Evolutionary conservation across 108 stramenopile genomes (phyloP).

Genomic region (Pseudonitzschia pungens): DNA sequence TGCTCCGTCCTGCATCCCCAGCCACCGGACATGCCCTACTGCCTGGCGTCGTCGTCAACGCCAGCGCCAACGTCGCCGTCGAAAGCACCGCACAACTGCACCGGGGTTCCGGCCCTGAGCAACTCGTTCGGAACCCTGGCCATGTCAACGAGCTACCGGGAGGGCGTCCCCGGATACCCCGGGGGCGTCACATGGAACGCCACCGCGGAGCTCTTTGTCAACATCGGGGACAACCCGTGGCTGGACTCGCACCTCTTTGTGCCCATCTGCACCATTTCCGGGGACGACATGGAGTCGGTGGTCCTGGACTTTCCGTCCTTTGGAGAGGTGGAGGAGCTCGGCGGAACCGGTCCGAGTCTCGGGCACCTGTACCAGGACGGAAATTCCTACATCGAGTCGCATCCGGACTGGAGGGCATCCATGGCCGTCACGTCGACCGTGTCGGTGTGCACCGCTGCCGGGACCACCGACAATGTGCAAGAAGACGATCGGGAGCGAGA

Average conservation of each 20-base stretch:
- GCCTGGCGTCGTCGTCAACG: not conserved
- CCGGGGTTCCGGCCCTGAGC: not conserved
- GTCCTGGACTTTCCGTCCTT: slow-evolving; percentile 16
- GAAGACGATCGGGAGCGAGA: too few relatives aligned
- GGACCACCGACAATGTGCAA: not conserved
- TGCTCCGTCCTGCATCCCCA: slow-evolving; percentile 17
- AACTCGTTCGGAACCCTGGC: slow-evolving; percentile 16
- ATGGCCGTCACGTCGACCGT: not conserved
- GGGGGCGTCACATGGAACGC: slow-evolving; percentile 25
- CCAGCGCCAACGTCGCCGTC: not conserved
- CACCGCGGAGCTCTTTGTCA: slow-evolving; percentile 20
- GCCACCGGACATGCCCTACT: slow-evolving; percentile 21
- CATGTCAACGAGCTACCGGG: slow-evolving; percentile 21
- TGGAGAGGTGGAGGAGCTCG: slow-evolving; percentile 20
- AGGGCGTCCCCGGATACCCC: slow-evolving; percentile 1
- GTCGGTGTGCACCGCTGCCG: not conserved
- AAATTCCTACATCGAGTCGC: slow-evolving; percentile 7
- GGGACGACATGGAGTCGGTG: not conserved
- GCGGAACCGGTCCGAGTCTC: slow-evolving; percentile 11
- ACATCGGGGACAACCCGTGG: slow-evolving; percentile 10
- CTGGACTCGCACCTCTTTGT: slow-evolving; percentile 17
- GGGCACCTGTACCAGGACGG: slow-evolving; percentile 14
- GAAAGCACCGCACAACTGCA: not conserved
- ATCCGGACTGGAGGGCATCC: slow-evolving; percentile 8
- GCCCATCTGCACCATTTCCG: slow-evolving; percentile 12